phyloP scores from a whole-genome alignment of 1,284 basidiomycete species.

The Ceratobasidium papillatum region DNA sequence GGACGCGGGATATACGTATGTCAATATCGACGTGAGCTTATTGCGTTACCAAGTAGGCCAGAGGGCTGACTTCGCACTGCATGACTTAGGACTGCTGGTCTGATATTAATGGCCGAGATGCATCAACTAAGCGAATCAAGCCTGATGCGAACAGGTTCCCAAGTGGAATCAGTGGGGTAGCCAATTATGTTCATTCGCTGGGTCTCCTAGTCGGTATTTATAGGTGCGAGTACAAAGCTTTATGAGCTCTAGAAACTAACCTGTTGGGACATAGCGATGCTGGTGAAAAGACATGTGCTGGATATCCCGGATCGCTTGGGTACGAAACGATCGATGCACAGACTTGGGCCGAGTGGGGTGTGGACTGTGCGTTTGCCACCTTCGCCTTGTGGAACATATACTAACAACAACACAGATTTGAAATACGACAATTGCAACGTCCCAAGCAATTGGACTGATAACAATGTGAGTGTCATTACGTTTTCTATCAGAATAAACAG shows the following conservation, averaged over 20 bases:
- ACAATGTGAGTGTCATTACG: conserved; percentile 49
- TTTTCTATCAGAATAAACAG: background rate
- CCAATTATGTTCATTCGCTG: conserved; percentile 59
- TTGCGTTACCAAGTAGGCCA: background rate
- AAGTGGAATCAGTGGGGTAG: conserved; percentile 59
- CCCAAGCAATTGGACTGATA: conserved; percentile 62
- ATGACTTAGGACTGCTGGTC: conserved; percentile 69
- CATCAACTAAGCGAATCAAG: conserved; percentile 56
- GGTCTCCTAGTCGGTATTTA: conserved; percentile 66
- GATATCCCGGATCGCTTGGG: conserved; percentile 62
- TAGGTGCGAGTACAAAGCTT: conserved; percentile 50
- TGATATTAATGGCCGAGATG: conserved; percentile 53
- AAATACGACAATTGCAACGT: conserved; percentile 70
- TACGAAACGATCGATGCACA: conserved; percentile 60
- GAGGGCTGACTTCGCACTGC: no score
- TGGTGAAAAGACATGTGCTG: conserved; percentile 63
- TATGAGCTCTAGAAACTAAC: background rate
- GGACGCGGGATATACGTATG: conserved; percentile 62
- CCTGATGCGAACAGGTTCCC: conserved; percentile 64
- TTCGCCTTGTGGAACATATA: background rate
- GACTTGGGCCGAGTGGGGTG: conserved; percentile 63
- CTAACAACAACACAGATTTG: conserved; percentile 51
- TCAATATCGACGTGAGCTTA: conserved; percentile 62
- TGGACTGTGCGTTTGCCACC: conserved; percentile 55
- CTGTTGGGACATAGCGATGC: conserved; percentile 56